These are phyloP conservation scores for Lentinula novae-zelandiae DNA, from an alignment of 1,284 basidiomycete genomes.

Conservation along the genomic window DNA sequence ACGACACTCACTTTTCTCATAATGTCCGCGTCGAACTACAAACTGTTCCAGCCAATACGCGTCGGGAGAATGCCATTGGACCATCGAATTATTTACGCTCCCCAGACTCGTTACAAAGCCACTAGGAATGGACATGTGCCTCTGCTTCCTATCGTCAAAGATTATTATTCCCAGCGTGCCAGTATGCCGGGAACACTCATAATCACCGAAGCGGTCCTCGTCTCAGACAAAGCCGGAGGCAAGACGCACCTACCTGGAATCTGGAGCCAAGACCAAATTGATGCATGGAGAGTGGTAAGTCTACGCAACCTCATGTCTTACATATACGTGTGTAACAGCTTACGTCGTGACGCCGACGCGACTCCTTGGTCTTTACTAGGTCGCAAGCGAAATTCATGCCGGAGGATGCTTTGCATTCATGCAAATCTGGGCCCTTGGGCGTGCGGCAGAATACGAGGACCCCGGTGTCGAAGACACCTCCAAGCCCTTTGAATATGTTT, in stretches of 20 bases:
- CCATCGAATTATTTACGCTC: conserved; percentile 47
- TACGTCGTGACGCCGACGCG: neutral
- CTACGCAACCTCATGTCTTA: neutral
- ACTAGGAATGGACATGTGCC: conserved; percentile 9
- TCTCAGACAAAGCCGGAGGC: conserved; percentile 32
- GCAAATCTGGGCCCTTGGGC: conserved; percentile 47
- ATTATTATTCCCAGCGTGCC: conserved; percentile 43
- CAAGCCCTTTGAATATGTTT: conserved; percentile 22
- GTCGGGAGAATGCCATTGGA: conserved; percentile 36
- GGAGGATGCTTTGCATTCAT: conserved; percentile 38
- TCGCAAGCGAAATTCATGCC: conserved; percentile 29
- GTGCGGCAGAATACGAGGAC: conserved; percentile 27
- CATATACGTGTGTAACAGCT: neutral
- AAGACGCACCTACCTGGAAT: conserved; percentile 33
- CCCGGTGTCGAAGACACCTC: neutral
- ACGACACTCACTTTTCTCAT: neutral
- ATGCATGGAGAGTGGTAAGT: conserved; percentile 38
- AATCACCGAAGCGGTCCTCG: conserved; percentile 42
- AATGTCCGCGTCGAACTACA: neutral
- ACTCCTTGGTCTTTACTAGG: conserved; percentile 11
- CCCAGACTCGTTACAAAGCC: conserved; percentile 31
- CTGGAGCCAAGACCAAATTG: conserved; percentile 37
- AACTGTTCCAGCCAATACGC: conserved; percentile 41
- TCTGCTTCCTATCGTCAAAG: conserved; percentile 24
- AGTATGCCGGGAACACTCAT: conserved; percentile 37